These are phyloP conservation scores for Salix suchowensis DNA, from an alignment of 345 rosid genomes.

Conservation along the genomic window DNA sequence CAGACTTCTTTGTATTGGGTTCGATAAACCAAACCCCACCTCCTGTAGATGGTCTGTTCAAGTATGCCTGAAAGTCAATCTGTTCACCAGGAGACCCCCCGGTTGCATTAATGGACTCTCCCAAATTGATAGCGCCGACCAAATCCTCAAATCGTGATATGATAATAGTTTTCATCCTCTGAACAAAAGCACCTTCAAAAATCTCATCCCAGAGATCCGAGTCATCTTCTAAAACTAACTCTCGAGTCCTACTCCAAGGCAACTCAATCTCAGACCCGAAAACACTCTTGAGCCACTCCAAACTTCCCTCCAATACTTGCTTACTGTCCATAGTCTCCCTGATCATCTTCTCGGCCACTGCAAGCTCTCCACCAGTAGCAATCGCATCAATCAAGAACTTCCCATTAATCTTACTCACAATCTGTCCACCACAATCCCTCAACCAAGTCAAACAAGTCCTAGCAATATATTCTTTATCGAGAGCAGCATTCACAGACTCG, in stretches of 20 bases:
- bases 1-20: slow-evolving; percentile 55
- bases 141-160: slow-evolving; percentile 62
- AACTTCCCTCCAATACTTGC: slow-evolving; percentile 78
- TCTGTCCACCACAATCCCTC: slow-evolving; percentile 60
- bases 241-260: slow-evolving; percentile 93
- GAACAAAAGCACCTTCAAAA: slow-evolving; percentile 86
- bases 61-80: slow-evolving; percentile 66
- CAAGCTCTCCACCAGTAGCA: slow-evolving; percentile 66
- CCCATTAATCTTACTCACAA: slow-evolving; percentile 60
- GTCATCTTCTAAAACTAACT: slow-evolving; percentile 82
- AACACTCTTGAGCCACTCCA: slow-evolving; percentile 90
- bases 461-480: slow-evolving; percentile 54
- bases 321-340: slow-evolving; percentile 80
- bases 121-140: slow-evolving; percentile 47
- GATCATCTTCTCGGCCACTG: slow-evolving; percentile 68
- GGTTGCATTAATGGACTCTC: slow-evolving; percentile 43
- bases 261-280: slow-evolving; percentile 94
- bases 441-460: slow-evolving; percentile 74
- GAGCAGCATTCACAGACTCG: slow-evolving; percentile 51
- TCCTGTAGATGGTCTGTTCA: slow-evolving; percentile 77
- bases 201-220: slow-evolving; percentile 96
- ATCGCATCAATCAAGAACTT: slow-evolving; percentile 62
- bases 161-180: slow-evolving; percentile 77
- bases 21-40: slow-evolving; percentile 98
- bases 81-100: slow-evolving; percentile 45